Evolutionary conservation across 164 flowering plant species (phyloP).

Genomic region (Stephania cephalantha): DNA sequence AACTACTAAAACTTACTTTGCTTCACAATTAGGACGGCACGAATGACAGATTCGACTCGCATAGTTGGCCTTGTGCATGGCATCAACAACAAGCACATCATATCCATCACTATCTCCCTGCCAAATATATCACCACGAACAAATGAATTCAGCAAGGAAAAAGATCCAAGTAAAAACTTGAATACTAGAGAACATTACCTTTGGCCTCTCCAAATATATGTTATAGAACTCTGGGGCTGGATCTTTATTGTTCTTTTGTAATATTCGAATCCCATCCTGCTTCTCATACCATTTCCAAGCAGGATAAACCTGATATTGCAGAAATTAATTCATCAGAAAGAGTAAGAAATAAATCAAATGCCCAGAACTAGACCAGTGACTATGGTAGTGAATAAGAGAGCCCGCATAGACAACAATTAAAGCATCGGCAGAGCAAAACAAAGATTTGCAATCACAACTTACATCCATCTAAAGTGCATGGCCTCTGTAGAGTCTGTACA

Average conservation of each 20-base stretch:
- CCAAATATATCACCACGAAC: conserved; percentile 9
- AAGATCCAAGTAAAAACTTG: conserved; percentile 5
- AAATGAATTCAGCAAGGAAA: conserved; percentile 3
- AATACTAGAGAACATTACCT: conserved; percentile 38
- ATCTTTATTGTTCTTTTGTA: conserved; percentile 81
- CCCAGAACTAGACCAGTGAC: neutral
- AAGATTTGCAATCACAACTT: neutral
- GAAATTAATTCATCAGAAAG: neutral
- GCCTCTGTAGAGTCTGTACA: neutral
- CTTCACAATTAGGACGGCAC: conserved; percentile 97
- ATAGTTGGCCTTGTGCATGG: conserved; percentile 99
- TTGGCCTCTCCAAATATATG: conserved; percentile 96
- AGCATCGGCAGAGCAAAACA: neutral
- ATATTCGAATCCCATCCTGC: conserved; percentile 93
- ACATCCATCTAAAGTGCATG: neutral
- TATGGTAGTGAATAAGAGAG: neutral
- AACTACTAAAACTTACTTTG: conserved; percentile 54
- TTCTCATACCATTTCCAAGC: conserved; percentile 99
- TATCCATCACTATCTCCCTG: conserved; percentile 99
- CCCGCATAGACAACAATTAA: neutral
- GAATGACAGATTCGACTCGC: conserved; percentile 99
- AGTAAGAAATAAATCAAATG: neutral
- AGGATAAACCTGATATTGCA: conserved; percentile 70
- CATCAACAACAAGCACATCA: conserved; percentile 98
- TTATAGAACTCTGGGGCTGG: conserved; percentile 99